Evolutionary conservation across 768 basidiomycete species (phyloP), one percentile per base, ranked within the genome.

Genomic region (Nidula microcarpa): DNA sequence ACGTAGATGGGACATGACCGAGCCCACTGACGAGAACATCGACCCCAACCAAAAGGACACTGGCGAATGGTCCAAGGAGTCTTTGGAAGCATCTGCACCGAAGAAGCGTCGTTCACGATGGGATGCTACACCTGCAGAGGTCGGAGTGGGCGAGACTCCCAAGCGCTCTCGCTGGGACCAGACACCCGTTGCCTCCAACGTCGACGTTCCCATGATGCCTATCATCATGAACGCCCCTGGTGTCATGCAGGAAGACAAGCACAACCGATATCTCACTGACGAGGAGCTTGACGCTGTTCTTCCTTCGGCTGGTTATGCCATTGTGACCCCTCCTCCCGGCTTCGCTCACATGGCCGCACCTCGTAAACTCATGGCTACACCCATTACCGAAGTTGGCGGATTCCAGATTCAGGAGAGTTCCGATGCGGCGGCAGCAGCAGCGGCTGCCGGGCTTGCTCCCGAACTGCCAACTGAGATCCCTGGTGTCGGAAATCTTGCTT

Each of bases 151-250:
- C 39, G 86, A 91, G 59, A 84, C 88, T 14, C 89, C 91, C 32
- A 95, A 94, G 67, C 87, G 88, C 48, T 98, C 95, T 32, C 84
- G 95, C 49, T 99, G 96, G 97, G 97, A 99, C 68, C 94, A 97
- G 71, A 91, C 93, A 14, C 94, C 97, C 5, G 78, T 80, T 49
- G 75, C 84, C 4, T 69, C 80, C 13, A 89, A 91, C 47, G 76
- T 69, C 11, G 89, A 91, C 48, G 77, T 69, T 0, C 87, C 87
- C 2, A 87, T 89, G 79, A 78, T 80, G 1, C 86, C 83, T 41
- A 92, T 92, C 47, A 91, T 92, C 65, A 92, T 92, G 90, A 91
- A 91, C 59, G 86, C 88, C 0, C 91, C 89, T 2, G 80, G 89
- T 58, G 78, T 90, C 74, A 84, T 87, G 82, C 90, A 94, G 56